These are phyloP conservation scores for Neoboletus brunneissimus DNA, from an alignment of 768 basidiomycete genomes.

Conservation along the genomic window DNA sequence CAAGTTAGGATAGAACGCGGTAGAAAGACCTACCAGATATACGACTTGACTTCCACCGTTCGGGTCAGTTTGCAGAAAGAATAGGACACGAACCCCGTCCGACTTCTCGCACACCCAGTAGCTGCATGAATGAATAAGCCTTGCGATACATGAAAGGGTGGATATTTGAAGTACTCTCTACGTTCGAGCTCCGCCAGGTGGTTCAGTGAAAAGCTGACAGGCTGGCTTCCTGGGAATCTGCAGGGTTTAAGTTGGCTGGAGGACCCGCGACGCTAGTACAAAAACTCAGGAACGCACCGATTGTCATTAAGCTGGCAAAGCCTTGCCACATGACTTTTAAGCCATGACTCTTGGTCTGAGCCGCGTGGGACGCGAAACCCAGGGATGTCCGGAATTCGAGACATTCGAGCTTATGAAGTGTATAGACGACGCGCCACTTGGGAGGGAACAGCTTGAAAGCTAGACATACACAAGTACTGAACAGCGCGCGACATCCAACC, in stretches of 20 bases:
- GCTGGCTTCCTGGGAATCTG: constrained; percentile 95
- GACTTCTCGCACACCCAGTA: constrained; percentile 99
- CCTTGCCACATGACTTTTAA: constrained; percentile 58
- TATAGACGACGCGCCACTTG: background rate
- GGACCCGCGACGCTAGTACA: background rate
- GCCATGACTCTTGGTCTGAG: constrained; percentile 63
- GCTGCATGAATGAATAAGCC: constrained; percentile 41
- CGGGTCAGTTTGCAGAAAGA: constrained; percentile 68
- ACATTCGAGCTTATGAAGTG: constrained; percentile 32
- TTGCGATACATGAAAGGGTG: background rate
- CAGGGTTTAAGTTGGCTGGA: constrained; percentile 4
- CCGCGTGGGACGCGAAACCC: constrained; percentile 52
- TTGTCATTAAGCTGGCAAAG: constrained; percentile 65
- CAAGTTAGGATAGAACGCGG: background rate
- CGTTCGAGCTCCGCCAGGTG: constrained; percentile 76
- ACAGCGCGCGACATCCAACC: constrained; percentile 2
- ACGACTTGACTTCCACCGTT: constrained; percentile 52
- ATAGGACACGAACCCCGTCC: constrained; percentile 88
- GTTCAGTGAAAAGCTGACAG: constrained; percentile 76
- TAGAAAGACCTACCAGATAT: constrained; percentile 62
- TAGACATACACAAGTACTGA: background rate
- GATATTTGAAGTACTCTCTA: constrained; percentile 59
- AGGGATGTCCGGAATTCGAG: constrained; percentile 69
- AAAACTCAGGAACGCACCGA: constrained; percentile 43
- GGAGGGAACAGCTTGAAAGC: background rate